Base-by-base conservation (phyloP, 2,329 filamentous ascomycete species). In the Diaporthe destruens region DNA sequence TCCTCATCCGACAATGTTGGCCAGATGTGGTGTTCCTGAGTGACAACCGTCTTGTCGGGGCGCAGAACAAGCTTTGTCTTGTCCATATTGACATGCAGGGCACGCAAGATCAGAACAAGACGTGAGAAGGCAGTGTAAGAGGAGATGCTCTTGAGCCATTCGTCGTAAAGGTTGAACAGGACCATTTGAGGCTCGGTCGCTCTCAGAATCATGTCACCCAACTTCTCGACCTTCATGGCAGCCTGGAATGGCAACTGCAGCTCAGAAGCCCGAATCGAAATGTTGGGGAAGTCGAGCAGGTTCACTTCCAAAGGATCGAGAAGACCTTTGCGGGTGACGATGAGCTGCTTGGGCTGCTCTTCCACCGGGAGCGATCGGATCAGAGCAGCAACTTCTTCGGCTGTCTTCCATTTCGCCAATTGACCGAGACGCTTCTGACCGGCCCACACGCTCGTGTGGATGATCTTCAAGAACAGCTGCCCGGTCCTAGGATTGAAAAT, bases 171-270 rank as follows among this genome's bases (percentile, higher is more conserved):
- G 80, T 99, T 99, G 89, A 98, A 99, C 11, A 99, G 89, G 69
- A 99, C 96, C 96, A 99, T 99, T 84, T 99, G 96, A n/a, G 96
- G 96, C 81, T 98, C 96, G 0, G 96, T 99, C 2, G 96, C 97
- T 77, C 95, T 93, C 57, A 99, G 86, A 78, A 99, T 99, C 96
- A 99, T 98, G 84, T 99, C 97, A 76, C 96, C 97, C 57, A 99
- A 89, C 84, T 99, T 99, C 85, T 99, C 96, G 2, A 99, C 95
- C 88, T 99, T 99, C 96, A 99, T 99, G 0, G 97, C 97, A 71
- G 96, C 96, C 84, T 99, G 97, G 93, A 99, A 99, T 1, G 96
- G 96, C 76, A 99, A 87, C 82, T 99, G 96, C 77, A 99, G 85
- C 83, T 99, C 96, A 0, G 96, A 99, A 14, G 96, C 96, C 77